Percentiles rank a stretch among this genome's conserved stretches.
phyloP scores from a whole-genome alignment of 2,329 filamentous ascomycete species.

The Epicoccum sorghinum region DNA sequence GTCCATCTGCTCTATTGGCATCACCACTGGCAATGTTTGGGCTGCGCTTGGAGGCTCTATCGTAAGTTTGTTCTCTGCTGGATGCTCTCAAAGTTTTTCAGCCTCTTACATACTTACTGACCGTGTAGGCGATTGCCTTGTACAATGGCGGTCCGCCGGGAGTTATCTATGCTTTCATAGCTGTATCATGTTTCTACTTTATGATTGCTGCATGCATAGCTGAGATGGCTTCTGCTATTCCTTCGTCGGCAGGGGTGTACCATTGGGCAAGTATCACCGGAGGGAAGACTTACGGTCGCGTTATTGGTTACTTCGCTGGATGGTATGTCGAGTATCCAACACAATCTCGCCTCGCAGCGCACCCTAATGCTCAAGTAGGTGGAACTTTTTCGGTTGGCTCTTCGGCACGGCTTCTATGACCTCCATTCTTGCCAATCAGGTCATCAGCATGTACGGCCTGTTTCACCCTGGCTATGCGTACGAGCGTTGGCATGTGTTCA shows the following conservation, averaged over 20 bases:
- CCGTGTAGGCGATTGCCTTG: slow-evolving; percentile 44
- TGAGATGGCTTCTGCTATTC: slow-evolving; percentile 56
- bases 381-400: slow-evolving; percentile 59
- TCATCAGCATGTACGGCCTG: slow-evolving; percentile 57
- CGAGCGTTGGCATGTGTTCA: slow-evolving; percentile 60
- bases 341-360: background rate
- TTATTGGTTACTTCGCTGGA: slow-evolving; percentile 58
- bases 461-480: slow-evolving; percentile 54
- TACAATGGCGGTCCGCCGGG: slow-evolving; percentile 56
- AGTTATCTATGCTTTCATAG: slow-evolving; percentile 57
- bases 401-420: slow-evolving; percentile 53
- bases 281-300: slow-evolving; percentile 53
- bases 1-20: slow-evolving; percentile 55
- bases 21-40: slow-evolving; percentile 53
- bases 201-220: slow-evolving; percentile 59
- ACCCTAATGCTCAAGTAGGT: slow-evolving; percentile 36
- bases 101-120: background rate
- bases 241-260: slow-evolving; percentile 55
- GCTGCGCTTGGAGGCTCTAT: slow-evolving; percentile 56
- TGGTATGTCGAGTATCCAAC: slow-evolving; percentile 37
- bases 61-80: slow-evolving; percentile 33
- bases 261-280: slow-evolving; percentile 60
- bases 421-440: slow-evolving; percentile 53
- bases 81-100: background rate
- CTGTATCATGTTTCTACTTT: slow-evolving; percentile 58